Percentiles rank a stretch among this genome's conserved stretches.
Conservation (phyloP, 306 rosid species). For the Ochetophila trinervis region DNA sequence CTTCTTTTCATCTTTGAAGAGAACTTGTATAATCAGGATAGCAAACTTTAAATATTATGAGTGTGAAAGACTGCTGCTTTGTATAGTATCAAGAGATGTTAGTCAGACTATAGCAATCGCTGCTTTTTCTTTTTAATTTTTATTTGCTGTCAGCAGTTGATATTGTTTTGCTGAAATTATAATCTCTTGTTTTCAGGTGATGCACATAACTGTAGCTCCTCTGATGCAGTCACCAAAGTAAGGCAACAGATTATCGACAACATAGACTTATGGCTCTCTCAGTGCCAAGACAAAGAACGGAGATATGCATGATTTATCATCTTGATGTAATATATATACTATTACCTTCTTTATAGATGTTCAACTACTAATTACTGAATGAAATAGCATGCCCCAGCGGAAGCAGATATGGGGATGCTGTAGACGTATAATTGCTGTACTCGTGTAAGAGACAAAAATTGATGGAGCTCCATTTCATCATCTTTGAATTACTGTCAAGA, state of each 20-base stretch:
- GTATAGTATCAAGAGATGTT: too few relatives aligned
- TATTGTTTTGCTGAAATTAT: slow-evolving; percentile 16
- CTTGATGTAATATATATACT: not conserved
- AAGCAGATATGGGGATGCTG: too few relatives aligned
- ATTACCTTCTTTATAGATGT: slow-evolving; percentile 1
- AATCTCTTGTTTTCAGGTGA: slow-evolving; percentile 45
- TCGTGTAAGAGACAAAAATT: too few relatives aligned
- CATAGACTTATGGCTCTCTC: slow-evolving; percentile 82
- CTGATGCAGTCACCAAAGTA: slow-evolving; percentile 73
- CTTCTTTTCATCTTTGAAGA: too few relatives aligned
- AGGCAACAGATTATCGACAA: slow-evolving; percentile 74
- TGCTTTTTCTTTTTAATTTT: not conserved
- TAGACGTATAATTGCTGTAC: too few relatives aligned
- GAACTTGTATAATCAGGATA: too few relatives aligned
- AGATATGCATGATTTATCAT: slow-evolving; percentile 20
- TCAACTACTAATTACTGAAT: too few relatives aligned
- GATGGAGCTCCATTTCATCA: too few relatives aligned
- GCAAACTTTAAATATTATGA: too few relatives aligned
- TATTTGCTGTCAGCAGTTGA: not conserved
- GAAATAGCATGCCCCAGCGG: too few relatives aligned
- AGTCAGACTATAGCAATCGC: not conserved
- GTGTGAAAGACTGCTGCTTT: too few relatives aligned
- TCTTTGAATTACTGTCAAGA: too few relatives aligned
- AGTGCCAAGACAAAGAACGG: slow-evolving; percentile 42
- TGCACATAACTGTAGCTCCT: slow-evolving; percentile 67